Evolutionary conservation across 768 basidiomycete species (phyloP).

Genomic region (Mycena rebaudengoi): DNA sequence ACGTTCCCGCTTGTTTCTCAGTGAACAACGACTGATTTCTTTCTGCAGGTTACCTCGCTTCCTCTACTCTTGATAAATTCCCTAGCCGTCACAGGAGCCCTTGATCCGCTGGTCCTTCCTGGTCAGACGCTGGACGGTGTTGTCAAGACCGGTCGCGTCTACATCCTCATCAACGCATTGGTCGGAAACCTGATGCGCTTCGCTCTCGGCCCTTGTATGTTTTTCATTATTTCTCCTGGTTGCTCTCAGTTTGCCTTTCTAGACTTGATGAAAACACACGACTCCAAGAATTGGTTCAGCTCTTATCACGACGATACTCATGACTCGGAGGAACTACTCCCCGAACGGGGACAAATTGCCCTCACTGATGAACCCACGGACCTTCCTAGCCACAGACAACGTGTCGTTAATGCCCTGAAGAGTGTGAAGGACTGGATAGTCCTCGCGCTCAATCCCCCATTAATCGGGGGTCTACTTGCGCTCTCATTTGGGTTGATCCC

Average conservation of each 20-base stretch:
- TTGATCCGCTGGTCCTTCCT: conserved; percentile 14
- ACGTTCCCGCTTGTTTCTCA: not conserved
- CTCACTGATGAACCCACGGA: not conserved
- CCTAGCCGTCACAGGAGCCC: conserved; percentile 20
- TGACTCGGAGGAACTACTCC: conserved; percentile 1
- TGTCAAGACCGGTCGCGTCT: conserved; percentile 13
- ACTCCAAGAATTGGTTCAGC: conserved; percentile 1
- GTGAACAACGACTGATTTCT: not conserved
- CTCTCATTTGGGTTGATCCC: conserved; percentile 21
- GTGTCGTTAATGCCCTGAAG: not conserved
- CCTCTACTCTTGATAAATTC: conserved; percentile 24
- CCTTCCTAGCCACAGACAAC: not conserved
- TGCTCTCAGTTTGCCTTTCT: not conserved
- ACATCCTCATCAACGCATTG: conserved; percentile 27
- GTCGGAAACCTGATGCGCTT: conserved; percentile 26
- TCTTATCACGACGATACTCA: not conserved
- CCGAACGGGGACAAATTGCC: conserved; percentile 5
- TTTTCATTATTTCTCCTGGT: not conserved
- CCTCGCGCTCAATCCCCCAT: conserved; percentile 17
- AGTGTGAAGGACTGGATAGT: conserved; percentile 6
- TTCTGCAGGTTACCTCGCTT: conserved; percentile 24
- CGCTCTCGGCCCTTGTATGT: conserved; percentile 23
- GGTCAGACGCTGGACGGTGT: conserved; percentile 11
- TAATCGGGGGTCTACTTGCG: conserved; percentile 22
- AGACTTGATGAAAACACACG: conserved; percentile 22